Conservation (phyloP, 2,329 filamentous ascomycete species). For the Aspergillus fumigatus region DNA sequence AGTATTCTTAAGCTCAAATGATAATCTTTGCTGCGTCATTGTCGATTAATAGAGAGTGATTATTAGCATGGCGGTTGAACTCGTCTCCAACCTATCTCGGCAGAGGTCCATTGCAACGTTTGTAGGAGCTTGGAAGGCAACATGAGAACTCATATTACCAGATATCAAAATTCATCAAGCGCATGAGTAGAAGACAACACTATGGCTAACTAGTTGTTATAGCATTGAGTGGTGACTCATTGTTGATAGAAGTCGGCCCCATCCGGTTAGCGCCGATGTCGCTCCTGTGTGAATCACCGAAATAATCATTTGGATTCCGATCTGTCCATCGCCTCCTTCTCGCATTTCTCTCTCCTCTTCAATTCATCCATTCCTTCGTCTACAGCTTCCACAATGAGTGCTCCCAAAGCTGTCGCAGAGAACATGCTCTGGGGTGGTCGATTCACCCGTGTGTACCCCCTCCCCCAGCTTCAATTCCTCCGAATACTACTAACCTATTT, state of each 20-base stretch:
- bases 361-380: constrained; percentile 4
- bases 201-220: not conserved
- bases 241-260: not conserved
- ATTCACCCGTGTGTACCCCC: constrained; percentile 49
- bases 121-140: not conserved
- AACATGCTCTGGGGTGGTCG: constrained; percentile 59
- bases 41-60: too few relatives aligned
- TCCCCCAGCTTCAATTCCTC: constrained; percentile 6
- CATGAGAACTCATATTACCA: not conserved
- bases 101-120: not conserved
- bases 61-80: too few relatives aligned
- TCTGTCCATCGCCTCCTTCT: not conserved
- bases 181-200: not conserved
- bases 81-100: not conserved
- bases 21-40: too few relatives aligned
- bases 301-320: not conserved
- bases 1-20: too few relatives aligned
- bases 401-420: constrained; percentile 36
- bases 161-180: not conserved
- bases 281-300: not conserved
- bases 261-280: not conserved
- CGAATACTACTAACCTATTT: constrained; percentile 16
- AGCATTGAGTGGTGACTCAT: not conserved
- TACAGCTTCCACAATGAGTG: constrained; percentile 28
- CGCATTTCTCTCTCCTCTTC: not conserved